Evolutionary conservation across 2,329 filamentous ascomycete genomes (phyloP).

Genomic region (Pseudogymnoascus sp.): DNA sequence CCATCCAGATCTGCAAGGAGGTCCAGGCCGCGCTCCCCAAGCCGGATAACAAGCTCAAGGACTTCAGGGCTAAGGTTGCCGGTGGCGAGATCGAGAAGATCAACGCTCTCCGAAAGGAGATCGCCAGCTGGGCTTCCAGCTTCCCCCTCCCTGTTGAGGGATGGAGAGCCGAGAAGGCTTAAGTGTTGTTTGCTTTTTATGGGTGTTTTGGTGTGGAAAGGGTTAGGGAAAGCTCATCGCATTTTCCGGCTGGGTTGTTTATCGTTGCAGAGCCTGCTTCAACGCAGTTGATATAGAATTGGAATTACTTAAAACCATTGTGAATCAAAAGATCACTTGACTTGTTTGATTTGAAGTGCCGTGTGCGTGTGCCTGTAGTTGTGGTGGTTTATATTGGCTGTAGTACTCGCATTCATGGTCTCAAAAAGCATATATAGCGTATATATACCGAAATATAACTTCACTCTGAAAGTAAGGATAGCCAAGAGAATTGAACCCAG

Average conservation of each 20-base stretch:
- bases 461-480: neutral
- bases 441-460: neutral
- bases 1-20: constrained; percentile 85
- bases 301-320: neutral
- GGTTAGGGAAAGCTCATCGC: constrained; percentile 13
- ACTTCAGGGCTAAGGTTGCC: constrained; percentile 92
- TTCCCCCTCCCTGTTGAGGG: constrained; percentile 90
- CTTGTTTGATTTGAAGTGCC: neutral
- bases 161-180: constrained; percentile 48
- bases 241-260: constrained; percentile 10
- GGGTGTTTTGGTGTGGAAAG: constrained; percentile 12
- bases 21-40: constrained; percentile 81
- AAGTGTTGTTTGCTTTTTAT: constrained; percentile 4
- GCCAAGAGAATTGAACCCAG: neutral
- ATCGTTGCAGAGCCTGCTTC: constrained; percentile 12
- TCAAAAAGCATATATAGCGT: neutral
- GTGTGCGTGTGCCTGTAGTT: neutral
- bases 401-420: neutral
- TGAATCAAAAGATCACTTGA: neutral
- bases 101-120: constrained; percentile 80
- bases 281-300: constrained; percentile 14
- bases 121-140: constrained; percentile 74
- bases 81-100: constrained; percentile 74
- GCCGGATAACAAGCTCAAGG: constrained; percentile 98
- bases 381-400: neutral